Conservation (phyloP, 305 asterid genomes). For the Stenogyne calaminthoides region DNA sequence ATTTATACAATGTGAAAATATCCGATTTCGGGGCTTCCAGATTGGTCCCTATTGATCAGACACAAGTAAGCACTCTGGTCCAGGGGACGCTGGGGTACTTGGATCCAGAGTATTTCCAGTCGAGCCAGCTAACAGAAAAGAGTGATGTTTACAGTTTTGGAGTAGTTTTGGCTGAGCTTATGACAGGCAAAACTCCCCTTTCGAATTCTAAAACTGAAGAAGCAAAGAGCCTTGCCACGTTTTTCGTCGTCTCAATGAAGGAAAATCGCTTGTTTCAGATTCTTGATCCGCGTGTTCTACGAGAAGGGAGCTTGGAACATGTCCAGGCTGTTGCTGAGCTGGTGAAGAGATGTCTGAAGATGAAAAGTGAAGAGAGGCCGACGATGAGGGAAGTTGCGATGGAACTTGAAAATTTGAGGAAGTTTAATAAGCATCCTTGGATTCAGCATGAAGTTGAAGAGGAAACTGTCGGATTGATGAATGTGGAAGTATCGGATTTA, state of each 20-base stretch:
- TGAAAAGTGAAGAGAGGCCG: constrained; percentile 5
- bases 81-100: constrained; percentile 39
- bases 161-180: constrained; percentile 44
- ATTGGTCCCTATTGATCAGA: constrained; percentile 39
- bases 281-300: neutral
- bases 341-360: constrained; percentile 9
- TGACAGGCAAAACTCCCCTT: constrained; percentile 31
- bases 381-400: constrained; percentile 23
- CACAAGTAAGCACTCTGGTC: constrained; percentile 36
- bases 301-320: constrained; percentile 10
- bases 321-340: neutral
- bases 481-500: constrained; percentile 35
- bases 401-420: constrained; percentile 16
- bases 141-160: constrained; percentile 49
- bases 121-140: constrained; percentile 25
- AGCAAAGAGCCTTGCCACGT: neutral
- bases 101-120: constrained; percentile 37
- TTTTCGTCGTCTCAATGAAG: neutral
- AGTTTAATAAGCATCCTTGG: constrained; percentile 17
- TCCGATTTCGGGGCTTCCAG: constrained; percentile 45
- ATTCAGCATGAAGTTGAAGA: neutral
- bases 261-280: constrained; percentile 3
- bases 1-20: constrained; percentile 35
- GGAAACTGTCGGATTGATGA: constrained; percentile 14
- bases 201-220: neutral